phyloP scores from a whole-genome alignment of 352 stramenopile species.

The Albugo laibachii region DNA sequence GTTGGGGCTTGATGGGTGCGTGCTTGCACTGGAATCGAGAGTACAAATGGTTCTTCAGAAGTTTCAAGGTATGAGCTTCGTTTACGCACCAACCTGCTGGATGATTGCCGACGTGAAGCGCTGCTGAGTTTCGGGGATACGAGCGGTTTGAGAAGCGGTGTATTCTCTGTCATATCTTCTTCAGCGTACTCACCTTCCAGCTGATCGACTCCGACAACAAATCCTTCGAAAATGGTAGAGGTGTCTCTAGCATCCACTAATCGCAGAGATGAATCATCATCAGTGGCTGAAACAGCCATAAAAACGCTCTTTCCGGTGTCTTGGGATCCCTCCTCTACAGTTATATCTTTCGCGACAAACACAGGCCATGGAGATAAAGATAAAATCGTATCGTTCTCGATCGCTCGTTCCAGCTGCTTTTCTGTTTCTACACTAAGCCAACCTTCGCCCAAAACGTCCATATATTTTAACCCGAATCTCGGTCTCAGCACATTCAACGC shows the following conservation, averaged over 20 bases:
- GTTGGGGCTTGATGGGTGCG: neutral
- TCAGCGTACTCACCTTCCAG: slow-evolving; percentile 22
- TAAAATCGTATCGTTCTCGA: slow-evolving; percentile 31
- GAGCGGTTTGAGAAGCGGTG: slow-evolving; percentile 24
- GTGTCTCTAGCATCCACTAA: slow-evolving; percentile 30
- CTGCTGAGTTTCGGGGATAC: slow-evolving; percentile 9
- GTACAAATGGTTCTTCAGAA: slow-evolving; percentile 48
- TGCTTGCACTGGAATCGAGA: slow-evolving; percentile 57
- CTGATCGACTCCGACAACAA: slow-evolving; percentile 65
- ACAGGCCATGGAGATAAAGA: slow-evolving; percentile 52
- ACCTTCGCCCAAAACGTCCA: slow-evolving; percentile 30
- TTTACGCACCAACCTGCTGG: slow-evolving; percentile 26
- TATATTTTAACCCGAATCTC: slow-evolving; percentile 56
- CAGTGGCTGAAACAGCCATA: slow-evolving; percentile 43
- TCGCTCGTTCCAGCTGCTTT: slow-evolving; percentile 31
- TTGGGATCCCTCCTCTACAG: neutral
- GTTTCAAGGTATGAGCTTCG: slow-evolving; percentile 57
- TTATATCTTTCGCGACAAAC: slow-evolving; percentile 47
- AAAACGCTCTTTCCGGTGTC: slow-evolving; percentile 42
- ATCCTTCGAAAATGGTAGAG: slow-evolving; percentile 50
- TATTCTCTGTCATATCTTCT: slow-evolving; percentile 21
- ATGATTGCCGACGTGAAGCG: slow-evolving; percentile 9
- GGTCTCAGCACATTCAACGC: slow-evolving; percentile 62
- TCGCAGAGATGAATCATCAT: slow-evolving; percentile 60
- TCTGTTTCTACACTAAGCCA: slow-evolving; percentile 72